Evolutionary conservation across 495 filamentous ascomycete genomes (phyloP).

Genomic region (Chlorociboria aeruginascens): DNA sequence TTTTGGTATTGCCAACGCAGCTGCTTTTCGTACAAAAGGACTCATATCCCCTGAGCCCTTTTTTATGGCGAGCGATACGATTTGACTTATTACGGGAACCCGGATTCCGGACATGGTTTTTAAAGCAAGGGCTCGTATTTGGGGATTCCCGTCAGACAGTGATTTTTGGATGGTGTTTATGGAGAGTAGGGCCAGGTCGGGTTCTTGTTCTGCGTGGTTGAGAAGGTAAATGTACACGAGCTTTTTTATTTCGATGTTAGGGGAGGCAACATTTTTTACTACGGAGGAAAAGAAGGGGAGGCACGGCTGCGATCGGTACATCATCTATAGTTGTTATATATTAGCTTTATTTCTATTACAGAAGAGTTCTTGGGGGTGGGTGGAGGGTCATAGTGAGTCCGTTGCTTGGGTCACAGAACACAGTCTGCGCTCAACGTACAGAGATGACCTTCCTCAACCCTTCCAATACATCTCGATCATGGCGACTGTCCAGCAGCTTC

Average conservation of each 20-base stretch:
- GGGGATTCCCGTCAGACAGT: slow-evolving; percentile 79
- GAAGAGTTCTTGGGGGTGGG: no score
- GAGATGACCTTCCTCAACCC: slow-evolving; percentile 82
- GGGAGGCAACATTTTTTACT: slow-evolving; percentile 90
- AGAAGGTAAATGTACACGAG: slow-evolving; percentile 96
- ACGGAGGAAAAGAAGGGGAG: slow-evolving; percentile 85
- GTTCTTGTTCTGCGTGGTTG: slow-evolving; percentile 88
- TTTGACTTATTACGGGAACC: slow-evolving; percentile 96
- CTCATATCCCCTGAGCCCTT: slow-evolving; percentile 89
- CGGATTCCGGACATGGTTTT: slow-evolving; percentile 91
- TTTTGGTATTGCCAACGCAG: slow-evolving; percentile 92
- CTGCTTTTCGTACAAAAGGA: slow-evolving; percentile 81
- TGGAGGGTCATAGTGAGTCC: not conserved
- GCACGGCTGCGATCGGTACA: slow-evolving; percentile 76
- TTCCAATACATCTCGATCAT: slow-evolving; percentile 86
- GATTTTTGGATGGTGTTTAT: slow-evolving; percentile 99
- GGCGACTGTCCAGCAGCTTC: slow-evolving; percentile 86
- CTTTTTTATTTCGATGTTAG: slow-evolving; percentile 89
- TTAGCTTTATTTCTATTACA: not conserved
- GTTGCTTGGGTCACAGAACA: not conserved
- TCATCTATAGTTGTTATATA: slow-evolving; percentile 49
- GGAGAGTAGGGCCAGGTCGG: slow-evolving; percentile 85
- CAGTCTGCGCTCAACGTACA: slow-evolving; percentile 38
- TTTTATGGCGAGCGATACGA: slow-evolving; percentile 92
- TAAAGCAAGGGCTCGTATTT: slow-evolving; percentile 81